Evolutionary conservation across 495 filamentous ascomycete species (phyloP).

Genomic region (Penicillium angulare): DNA sequence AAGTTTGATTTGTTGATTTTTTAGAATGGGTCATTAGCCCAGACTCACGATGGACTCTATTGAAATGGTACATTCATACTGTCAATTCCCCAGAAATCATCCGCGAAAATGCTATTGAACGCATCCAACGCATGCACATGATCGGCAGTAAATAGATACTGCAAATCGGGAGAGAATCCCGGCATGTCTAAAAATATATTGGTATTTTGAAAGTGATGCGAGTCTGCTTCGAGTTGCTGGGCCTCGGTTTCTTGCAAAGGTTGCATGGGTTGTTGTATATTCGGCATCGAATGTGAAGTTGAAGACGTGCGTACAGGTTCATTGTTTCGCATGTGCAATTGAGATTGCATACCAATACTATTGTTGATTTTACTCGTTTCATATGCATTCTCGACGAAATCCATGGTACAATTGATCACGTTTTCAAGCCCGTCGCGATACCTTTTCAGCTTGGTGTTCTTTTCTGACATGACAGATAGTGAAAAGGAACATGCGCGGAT

Average conservation of each 20-base stretch:
- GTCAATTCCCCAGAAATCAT: not conserved
- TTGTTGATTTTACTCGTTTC: not conserved
- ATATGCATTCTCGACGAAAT: constrained; percentile 16
- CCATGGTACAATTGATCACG: constrained; percentile 40
- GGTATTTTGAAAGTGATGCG: not conserved
- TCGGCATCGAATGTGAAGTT: not conserved
- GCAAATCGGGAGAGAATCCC: not conserved
- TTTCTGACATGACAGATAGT: constrained; percentile 45
- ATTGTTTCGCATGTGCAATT: not conserved
- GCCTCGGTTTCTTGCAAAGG: not conserved
- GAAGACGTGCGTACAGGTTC: not conserved
- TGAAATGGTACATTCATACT: not conserved
- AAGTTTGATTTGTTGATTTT: not conserved
- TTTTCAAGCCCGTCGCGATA: constrained; percentile 44
- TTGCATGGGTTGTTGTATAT: not conserved
- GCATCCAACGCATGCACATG: not conserved
- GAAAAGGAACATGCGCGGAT: constrained; percentile 41
- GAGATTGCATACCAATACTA: not conserved
- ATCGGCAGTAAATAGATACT: not conserved
- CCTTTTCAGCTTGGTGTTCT: constrained; percentile 34
- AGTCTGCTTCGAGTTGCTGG: not conserved
- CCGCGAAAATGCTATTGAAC: not conserved
- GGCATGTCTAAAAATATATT: constrained; percentile 5
- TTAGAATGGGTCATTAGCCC: not conserved
- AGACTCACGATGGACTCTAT: not conserved